phyloP scores from a whole-genome alignment of 2,329 filamentous ascomycete species.

The Pseudogymnoascus sp. region DNA sequence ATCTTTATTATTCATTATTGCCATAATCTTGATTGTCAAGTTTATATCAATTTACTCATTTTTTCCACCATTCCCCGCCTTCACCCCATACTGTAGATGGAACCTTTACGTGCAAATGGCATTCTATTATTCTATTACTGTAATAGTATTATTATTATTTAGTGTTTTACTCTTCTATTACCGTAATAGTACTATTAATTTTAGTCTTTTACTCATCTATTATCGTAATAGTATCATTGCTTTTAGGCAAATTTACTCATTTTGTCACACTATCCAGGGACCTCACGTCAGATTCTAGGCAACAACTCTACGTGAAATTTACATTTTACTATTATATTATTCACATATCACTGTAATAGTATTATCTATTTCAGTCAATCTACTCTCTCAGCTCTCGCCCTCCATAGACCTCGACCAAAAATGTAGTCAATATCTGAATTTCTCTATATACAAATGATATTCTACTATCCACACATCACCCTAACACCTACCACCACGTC shows the following conservation, averaged over 20 bases:
- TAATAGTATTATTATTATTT: neutral
- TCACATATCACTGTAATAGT: neutral
- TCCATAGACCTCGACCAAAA: neutral
- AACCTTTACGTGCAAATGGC: neutral
- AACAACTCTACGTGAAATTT: neutral
- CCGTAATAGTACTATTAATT: neutral
- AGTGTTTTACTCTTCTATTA: neutral
- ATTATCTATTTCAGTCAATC: neutral
- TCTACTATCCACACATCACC: neutral
- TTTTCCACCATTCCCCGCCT: neutral
- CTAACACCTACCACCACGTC: conserved; percentile 1
- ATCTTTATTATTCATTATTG: neutral
- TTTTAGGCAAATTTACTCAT: neutral
- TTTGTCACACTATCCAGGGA: neutral
- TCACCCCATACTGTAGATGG: neutral
- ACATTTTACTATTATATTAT: neutral
- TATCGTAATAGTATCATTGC: neutral
- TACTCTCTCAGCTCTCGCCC: neutral
- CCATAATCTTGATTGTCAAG: neutral
- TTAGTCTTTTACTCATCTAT: neutral
- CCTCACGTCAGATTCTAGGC: neutral
- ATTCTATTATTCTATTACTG: neutral
- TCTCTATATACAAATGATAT: neutral
- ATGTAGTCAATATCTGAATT: neutral
- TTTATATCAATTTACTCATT: neutral